Evolutionary conservation across 2,329 filamentous ascomycete genomes (phyloP).

Genomic region (Lachnum nothofagi): DNA sequence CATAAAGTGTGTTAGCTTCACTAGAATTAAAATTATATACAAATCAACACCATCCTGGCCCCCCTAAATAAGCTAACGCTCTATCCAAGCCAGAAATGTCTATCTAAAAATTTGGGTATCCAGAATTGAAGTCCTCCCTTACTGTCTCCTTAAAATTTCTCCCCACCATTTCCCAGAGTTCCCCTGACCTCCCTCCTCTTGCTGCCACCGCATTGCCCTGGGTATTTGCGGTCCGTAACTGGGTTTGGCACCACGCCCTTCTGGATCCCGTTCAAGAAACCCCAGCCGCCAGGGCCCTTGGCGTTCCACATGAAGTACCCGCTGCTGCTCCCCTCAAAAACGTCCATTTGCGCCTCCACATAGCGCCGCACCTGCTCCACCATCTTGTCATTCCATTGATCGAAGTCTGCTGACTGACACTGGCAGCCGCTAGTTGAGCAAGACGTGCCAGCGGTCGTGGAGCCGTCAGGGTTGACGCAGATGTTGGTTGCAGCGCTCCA

Average conservation of each 20-base stretch:
- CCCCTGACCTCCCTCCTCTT: constrained; percentile 13
- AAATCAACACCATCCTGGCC: too few species aligned
- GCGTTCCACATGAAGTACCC: constrained; percentile 41
- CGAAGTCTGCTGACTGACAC: constrained; percentile 32
- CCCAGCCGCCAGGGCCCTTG: constrained; percentile 36
- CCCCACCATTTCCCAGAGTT: background rate
- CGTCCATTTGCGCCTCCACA: constrained; percentile 39
- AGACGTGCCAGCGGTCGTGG: constrained; percentile 31
- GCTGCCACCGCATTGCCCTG: constrained; percentile 17
- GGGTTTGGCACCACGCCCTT: constrained; percentile 35
- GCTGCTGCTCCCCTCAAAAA: constrained; percentile 34
- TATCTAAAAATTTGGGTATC: background rate
- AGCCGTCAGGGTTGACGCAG: constrained; percentile 37
- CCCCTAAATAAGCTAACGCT: too few species aligned
- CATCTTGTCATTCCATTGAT: constrained; percentile 34
- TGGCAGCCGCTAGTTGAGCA: constrained; percentile 35
- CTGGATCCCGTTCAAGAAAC: constrained; percentile 34
- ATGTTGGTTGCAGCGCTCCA: constrained; percentile 37
- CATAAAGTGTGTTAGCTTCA: too few species aligned
- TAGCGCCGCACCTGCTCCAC: constrained; percentile 34
- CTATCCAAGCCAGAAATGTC: too few species aligned
- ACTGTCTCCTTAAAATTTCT: constrained; percentile 1
- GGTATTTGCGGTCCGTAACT: constrained; percentile 27
- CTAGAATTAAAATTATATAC: too few species aligned
- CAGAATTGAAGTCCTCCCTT: background rate